Evolutionary conservation across 805 yeast species (phyloP).

Genomic region (Starmerella geochares): DNA sequence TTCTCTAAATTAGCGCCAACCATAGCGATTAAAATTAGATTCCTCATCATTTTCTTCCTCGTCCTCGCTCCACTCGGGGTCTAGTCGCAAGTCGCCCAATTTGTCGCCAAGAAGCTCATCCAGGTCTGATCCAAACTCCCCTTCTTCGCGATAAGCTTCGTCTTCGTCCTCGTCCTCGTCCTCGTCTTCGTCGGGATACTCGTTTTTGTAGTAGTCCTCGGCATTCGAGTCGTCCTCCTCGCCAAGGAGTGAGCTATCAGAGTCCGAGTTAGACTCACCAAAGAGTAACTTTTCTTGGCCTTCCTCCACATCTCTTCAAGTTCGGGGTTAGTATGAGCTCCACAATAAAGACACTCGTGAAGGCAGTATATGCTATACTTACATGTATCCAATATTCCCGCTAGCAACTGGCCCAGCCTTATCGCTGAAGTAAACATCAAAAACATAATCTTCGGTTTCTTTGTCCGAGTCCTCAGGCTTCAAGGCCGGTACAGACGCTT

Average conservation of each 20-base stretch:
- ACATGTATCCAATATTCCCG: constrained; percentile 28
- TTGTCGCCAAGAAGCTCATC: constrained; percentile 15
- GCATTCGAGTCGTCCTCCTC: constrained; percentile 45
- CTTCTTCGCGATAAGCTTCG: neutral
- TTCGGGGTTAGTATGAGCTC: constrained; percentile 9
- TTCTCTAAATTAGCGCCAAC: constrained; percentile 12
- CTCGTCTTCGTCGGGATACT: constrained; percentile 84
- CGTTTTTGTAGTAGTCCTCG: constrained; percentile 83
- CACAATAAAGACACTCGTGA: neutral
- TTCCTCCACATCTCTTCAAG: constrained; percentile 24
- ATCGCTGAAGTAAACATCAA: constrained; percentile 67
- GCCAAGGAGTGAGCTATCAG: constrained; percentile 26
- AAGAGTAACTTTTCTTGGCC: constrained; percentile 28
- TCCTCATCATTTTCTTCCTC: constrained; percentile 4
- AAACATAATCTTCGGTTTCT: constrained; percentile 63
- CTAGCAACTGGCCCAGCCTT: constrained; percentile 29
- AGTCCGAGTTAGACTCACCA: constrained; percentile 35
- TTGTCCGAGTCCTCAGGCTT: constrained; percentile 17
- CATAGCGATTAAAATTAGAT: constrained; percentile 7
- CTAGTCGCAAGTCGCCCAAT: constrained; percentile 13
- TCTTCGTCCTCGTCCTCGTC: constrained; percentile 28
- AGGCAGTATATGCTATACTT: constrained; percentile 19
- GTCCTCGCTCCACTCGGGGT: constrained; percentile 26
- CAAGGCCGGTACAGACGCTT: neutral
- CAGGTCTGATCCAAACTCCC: constrained; percentile 18